Evolutionary conservation across 768 basidiomycete species (phyloP), one percentile per base, ranked within the genome.

Genomic region (Psilocybe subaeruginosa): DNA sequence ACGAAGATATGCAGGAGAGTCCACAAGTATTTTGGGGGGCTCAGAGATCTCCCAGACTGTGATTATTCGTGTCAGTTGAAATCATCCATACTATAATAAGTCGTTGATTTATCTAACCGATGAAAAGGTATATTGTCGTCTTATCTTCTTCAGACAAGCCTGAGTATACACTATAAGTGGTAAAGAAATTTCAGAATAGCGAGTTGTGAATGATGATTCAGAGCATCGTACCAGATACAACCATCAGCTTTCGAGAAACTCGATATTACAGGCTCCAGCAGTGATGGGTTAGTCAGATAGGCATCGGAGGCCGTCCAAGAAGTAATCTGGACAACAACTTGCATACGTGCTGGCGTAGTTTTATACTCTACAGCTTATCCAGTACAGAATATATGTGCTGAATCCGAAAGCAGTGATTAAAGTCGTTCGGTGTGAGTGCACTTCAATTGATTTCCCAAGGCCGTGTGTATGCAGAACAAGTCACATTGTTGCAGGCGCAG

Each of bases 161-260:
- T n/a, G 59, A 53, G 30, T 58, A 61, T 16, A 63, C 59, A 11
- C 67, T 68, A 27, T 35, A 7, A 11, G 6, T 35, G 33, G 27
- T 16, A 16, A 47, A 7, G 2, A 19, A 4, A 2, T n/a, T 57
- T 43, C 37, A 54, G 27, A 30, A 37, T 16, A 4, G 27, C 8
- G 12, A 16, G 14, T 33, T 30, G 11, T 17, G 0, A 14, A 41
- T 45, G 16, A 5, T 11, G 8, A 60, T 4, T 12, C 3, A 49
- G 30, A 11, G 8, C 1, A 27, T 5, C 45, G 52, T 58, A 65
- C 69, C 57, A 57, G 14, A 70, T 59, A 54, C 68, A 70, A 1
- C 73, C 75, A 2, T 70, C 66, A 8, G 67, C 65, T 5, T 65
- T 66, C 23, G 64, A 68, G 27, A 74, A 54, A 27, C 66, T 47